phyloP scores from a whole-genome alignment of 805 yeast genomes.

The Starmerella davenportii region DNA sequence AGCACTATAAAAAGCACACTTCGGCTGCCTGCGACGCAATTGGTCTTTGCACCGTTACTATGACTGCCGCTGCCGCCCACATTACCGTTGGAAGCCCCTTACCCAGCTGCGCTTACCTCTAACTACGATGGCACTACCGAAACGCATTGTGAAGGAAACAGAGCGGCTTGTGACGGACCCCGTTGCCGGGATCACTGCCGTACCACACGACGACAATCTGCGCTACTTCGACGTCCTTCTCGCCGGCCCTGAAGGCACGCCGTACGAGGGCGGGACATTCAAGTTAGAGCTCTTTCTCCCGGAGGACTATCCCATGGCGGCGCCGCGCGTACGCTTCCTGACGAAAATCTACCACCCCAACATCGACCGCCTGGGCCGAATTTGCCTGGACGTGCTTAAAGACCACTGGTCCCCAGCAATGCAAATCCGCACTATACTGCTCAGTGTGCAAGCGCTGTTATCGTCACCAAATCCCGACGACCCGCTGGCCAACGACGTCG shows the following conservation, averaged over 20 bases:
- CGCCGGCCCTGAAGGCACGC: conserved; percentile 80
- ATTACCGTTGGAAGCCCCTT: too few relatives aligned
- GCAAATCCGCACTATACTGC: conserved; percentile 78
- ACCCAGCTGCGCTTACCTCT: too few relatives aligned
- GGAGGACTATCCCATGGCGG: conserved; percentile 96
- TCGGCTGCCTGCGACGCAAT: too few relatives aligned
- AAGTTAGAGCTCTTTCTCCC: conserved; percentile 76
- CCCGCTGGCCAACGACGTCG: conserved; percentile 94
- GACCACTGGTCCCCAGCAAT: conserved; percentile 96
- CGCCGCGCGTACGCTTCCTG: conserved; percentile 85
- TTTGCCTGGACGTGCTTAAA: conserved; percentile 86
- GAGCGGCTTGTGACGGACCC: conserved; percentile 85
- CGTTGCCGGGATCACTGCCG: conserved; percentile 86
- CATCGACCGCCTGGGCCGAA: conserved; percentile 85
- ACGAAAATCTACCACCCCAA: conserved; percentile 94
- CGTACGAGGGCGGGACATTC: conserved; percentile 67
- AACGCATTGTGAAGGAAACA: conserved; percentile 91
- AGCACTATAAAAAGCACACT: too few relatives aligned
- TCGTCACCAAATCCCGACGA: conserved; percentile 98
- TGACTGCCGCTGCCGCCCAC: too few relatives aligned
- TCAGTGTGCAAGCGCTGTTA: conserved; percentile 80
- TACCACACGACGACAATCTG: conserved; percentile 84
- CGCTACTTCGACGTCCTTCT: conserved; percentile 84
- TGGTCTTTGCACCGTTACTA: too few relatives aligned
- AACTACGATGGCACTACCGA: conserved; percentile 40